A percentile compares a stretch with the other conserved stretches of the same genome.
Conservation (phyloP, 2,329 filamentous ascomycete genomes). For the Paracorniculantispora psalliotae region DNA sequence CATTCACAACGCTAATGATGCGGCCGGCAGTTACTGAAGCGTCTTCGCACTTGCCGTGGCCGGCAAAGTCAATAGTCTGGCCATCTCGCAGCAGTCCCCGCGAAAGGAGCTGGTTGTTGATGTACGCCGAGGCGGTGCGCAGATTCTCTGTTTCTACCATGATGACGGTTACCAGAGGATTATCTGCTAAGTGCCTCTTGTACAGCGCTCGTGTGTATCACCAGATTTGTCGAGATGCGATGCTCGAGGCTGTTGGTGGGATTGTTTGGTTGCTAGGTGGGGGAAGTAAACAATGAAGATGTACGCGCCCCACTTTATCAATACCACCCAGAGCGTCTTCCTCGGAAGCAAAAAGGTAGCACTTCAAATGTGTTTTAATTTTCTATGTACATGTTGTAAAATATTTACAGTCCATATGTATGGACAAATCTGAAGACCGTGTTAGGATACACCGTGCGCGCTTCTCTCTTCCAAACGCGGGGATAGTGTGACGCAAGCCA, state of each 20-base stretch:
- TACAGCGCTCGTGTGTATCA: not conserved
- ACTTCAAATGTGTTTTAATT: not conserved
- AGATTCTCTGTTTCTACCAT: constrained; percentile 59
- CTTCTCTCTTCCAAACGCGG: no score
- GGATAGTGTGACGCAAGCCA: no score
- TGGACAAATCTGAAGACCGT: no score
- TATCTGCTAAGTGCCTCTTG: not conserved
- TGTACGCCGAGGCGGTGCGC: constrained; percentile 63
- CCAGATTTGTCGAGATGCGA: not conserved
- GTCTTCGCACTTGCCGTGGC: constrained; percentile 57
- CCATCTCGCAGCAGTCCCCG: constrained; percentile 62
- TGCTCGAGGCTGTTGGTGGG: not conserved
- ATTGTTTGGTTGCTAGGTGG: constrained; percentile 31
- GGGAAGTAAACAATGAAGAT: constrained; percentile 34
- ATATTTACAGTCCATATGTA: not conserved
- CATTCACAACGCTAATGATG: constrained; percentile 90
- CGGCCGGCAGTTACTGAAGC: constrained; percentile 65
- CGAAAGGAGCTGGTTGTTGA: constrained; percentile 67
- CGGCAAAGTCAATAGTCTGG: constrained; percentile 75
- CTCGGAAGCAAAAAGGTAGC: not conserved
- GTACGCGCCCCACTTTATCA: constrained; percentile 20
- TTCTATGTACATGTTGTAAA: not conserved
- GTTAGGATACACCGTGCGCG: no score
- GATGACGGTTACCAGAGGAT: constrained; percentile 15
- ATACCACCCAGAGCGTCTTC: no score